Percentiles rank a stretch among this genome's conserved stretches.
Evolutionary conservation across 768 basidiomycete species (phyloP).

Genomic region (Boletus edulis): DNA sequence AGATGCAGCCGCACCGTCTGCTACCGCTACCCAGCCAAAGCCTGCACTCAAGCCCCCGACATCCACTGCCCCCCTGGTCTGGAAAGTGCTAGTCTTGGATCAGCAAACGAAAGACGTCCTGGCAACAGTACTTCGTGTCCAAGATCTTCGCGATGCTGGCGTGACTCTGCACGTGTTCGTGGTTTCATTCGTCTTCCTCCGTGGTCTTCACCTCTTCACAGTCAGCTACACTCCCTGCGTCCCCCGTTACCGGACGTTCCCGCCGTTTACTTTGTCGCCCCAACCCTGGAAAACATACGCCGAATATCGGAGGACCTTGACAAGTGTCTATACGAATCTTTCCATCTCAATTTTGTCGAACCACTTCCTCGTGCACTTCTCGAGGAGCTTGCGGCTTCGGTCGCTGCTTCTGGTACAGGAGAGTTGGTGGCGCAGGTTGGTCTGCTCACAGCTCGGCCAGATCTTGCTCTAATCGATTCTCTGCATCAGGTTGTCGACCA

Average conservation of each 20-base stretch:
- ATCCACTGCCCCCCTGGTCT: conserved; percentile 72
- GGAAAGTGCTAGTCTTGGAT: conserved; percentile 96
- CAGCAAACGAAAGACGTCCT: conserved; percentile 95
- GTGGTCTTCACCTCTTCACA: conserved; percentile 31
- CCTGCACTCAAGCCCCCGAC: conserved; percentile 47
- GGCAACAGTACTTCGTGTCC: conserved; percentile 92
- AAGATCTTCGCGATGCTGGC: conserved; percentile 94
- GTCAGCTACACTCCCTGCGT: conserved; percentile 86
- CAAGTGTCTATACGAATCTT: conserved; percentile 87
- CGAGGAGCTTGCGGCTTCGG: conserved; percentile 89
- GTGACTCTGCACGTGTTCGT: conserved; percentile 97
- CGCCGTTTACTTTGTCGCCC: conserved; percentile 94
- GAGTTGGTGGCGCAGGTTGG: conserved; percentile 77
- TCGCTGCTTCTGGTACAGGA: conserved; percentile 79
- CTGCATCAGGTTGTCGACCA: conserved; percentile 82
- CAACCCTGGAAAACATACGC: conserved; percentile 80
- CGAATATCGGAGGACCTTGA: conserved; percentile 93
- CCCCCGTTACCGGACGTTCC: conserved; percentile 94
- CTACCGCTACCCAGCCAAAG: conserved; percentile 15
- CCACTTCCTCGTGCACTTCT: conserved; percentile 84
- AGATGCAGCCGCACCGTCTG: conserved; percentile 35
- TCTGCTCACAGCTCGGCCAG: background rate
- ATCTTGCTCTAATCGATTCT: background rate
- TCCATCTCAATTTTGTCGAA: conserved; percentile 94
- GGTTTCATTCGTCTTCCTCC: conserved; percentile 1